phyloP scores from a whole-genome alignment of 2,329 filamentous ascomycete genomes.

The Aspergillus aculeatus region DNA sequence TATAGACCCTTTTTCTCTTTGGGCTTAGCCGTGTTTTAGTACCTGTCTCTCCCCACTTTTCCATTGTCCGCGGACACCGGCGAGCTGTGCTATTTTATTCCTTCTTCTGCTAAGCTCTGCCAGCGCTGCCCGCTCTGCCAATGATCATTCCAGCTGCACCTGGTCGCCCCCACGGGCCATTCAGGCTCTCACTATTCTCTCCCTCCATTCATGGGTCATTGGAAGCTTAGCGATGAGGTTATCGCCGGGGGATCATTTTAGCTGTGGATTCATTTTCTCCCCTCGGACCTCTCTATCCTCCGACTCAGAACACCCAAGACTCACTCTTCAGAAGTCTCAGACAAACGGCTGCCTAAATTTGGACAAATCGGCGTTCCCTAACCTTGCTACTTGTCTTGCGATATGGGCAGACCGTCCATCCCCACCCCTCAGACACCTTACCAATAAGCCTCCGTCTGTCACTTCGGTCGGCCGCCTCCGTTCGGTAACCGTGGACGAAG shows the following conservation, averaged over 20 bases:
- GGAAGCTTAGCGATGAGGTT: constrained; percentile 8
- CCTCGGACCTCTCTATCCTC: not conserved
- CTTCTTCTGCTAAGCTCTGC: not conserved
- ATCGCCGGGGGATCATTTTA: not conserved
- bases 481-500: not conserved
- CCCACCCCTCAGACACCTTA: not conserved
- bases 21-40: not conserved
- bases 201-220: not conserved
- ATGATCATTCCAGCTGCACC: not conserved
- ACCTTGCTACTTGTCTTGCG: not conserved
- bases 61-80: not conserved
- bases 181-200: not conserved
- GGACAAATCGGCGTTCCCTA: not conserved
- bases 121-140: not conserved
- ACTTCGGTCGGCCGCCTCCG: not conserved
- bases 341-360: not conserved
- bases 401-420: not conserved
- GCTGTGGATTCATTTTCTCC: not conserved
- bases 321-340: not conserved
- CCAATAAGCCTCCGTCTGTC: not conserved
- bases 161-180: constrained; percentile 7
- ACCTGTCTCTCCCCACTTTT: not conserved
- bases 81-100: not conserved
- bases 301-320: not conserved
- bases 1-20: not conserved